Evolutionary conservation across 1,284 basidiomycete species (phyloP).

Genomic region (Agaricales sp.): DNA sequence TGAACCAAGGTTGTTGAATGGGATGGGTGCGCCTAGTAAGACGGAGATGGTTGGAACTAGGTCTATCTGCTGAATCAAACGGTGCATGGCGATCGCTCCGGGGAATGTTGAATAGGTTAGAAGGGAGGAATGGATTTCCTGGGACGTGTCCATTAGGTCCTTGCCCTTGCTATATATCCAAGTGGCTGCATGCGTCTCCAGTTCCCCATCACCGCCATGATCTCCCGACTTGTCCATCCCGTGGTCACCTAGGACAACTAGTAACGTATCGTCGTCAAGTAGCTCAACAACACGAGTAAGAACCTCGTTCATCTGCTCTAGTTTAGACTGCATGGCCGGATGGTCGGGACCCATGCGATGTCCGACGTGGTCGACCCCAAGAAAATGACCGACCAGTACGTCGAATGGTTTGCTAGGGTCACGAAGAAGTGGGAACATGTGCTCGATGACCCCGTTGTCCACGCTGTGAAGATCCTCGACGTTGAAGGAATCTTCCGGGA

Average conservation of each 20-base stretch:
- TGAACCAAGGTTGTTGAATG: conserved; percentile 90
- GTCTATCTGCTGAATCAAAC: conserved; percentile 89
- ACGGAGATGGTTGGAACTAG: conserved; percentile 85
- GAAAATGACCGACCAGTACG: conserved; percentile 85
- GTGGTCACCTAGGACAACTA: conserved; percentile 93
- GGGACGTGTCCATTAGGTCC: conserved; percentile 26
- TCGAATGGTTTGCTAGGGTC: conserved; percentile 40
- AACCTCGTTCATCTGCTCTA: conserved; percentile 82
- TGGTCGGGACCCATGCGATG: conserved; percentile 91
- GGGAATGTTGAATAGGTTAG: conserved; percentile 54
- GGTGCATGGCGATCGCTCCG: conserved; percentile 39
- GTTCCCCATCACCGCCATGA: conserved; percentile 85
- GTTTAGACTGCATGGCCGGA: conserved; percentile 77
- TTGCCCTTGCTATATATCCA: conserved; percentile 85
- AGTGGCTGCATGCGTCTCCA: conserved; percentile 80
- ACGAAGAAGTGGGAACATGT: conserved; percentile 76
- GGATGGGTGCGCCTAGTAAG: conserved; percentile 89
- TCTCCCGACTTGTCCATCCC: conserved; percentile 96
- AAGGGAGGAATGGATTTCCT: conserved; percentile 34
- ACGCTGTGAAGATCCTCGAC: conserved; percentile 97
- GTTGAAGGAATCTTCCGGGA: conserved; percentile 94
- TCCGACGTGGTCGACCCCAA: conserved; percentile 97
- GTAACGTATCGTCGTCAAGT: conserved; percentile 74
- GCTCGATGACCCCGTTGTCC: conserved; percentile 78
- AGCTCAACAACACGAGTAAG: conserved; percentile 58